Conservation (phyloP, 1,284 basidiomycete species). For the Chalciporus sp. region DNA sequence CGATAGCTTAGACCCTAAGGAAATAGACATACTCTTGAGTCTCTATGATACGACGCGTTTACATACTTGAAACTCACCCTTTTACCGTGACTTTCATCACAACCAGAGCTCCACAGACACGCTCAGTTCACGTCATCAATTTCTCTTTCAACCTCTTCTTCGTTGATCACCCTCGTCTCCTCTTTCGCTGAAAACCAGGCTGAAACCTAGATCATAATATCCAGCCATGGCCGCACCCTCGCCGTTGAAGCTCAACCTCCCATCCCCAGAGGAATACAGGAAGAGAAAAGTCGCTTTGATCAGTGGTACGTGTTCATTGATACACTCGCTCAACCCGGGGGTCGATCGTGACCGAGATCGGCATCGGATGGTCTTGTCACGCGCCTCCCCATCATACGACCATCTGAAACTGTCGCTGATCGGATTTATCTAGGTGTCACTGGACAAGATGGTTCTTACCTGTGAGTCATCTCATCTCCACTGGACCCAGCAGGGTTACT, state of each 20-base stretch:
- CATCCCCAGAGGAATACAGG: constrained; percentile 75
- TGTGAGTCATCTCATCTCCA: constrained; percentile 49
- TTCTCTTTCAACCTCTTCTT: background rate
- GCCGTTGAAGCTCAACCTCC: constrained; percentile 58
- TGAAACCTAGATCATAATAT: background rate
- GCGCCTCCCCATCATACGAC: background rate
- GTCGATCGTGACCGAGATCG: background rate
- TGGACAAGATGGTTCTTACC: constrained; percentile 89
- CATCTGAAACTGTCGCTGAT: constrained; percentile 5
- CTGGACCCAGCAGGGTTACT: background rate
- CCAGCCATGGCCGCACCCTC: constrained; percentile 32
- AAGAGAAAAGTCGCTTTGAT: constrained; percentile 89
- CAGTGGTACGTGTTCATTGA: constrained; percentile 58
- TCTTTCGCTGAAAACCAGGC: no score
- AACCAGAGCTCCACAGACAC: constrained; percentile 1
- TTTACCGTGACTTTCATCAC: no score
- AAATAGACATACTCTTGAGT: no score
- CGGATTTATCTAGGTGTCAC: constrained; percentile 69
- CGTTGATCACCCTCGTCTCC: background rate
- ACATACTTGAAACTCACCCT: background rate
- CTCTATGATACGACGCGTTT: no score
- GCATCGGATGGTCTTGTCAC: constrained; percentile 3
- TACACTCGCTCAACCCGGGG: background rate
- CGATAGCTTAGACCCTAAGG: background rate
- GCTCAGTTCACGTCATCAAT: background rate